Base-by-base conservation (phyloP, 2,329 filamentous ascomycete species). In the Phialophora chinensis region DNA sequence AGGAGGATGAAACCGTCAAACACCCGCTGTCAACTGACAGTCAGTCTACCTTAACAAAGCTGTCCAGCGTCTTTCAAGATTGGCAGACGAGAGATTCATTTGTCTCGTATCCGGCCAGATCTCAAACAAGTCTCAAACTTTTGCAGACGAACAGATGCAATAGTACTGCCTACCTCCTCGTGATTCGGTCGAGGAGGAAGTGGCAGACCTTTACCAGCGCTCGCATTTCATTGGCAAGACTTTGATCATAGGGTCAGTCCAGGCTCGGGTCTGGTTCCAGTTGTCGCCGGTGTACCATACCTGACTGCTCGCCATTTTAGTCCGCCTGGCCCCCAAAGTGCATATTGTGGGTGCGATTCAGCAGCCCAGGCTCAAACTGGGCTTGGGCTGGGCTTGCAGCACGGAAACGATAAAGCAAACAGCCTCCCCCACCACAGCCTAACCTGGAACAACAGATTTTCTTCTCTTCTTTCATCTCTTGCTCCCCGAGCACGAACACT, bases 361-460 rank as follows among this genome's bases (percentile, higher is more conserved):
- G 62, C 59, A 52, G 35, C 38, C 59, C 59, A 54, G 59, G 31
- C 59, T 61, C 47, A 61, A 29, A 61, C 47, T 54, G 59, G 52
- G 31, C 42, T 38, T 27, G 54, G 38, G 33, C 33, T 50, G 33
- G 55, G 54, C 62, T 50, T 60, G 55, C 63, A 47, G 57, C 63
- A 63, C 60, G n/a, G 27, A 60, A 44, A 44, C 31, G 49, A 69
- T 69, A 69, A 69, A 61, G 63, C 60, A 59, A 57, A 61, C 52
- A 31, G 23, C 35, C 33, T 62, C 66, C 65, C 65, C 68, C 58
- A 62, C 52, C 60, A 44, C 25, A 62, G 63, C 56, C 65, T 61
- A 63, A 67, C 67, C 63, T 59, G 47, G 60, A 4, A 52, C 58
- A 27, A 53, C 14, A 2, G 44, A 50, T 56, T 53, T 53, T 56